A percentile compares a stretch with the other conserved stretches of the same genome.
These are phyloP conservation scores for Inga laurina DNA, from an alignment of 306 rosid species.

Conservation along the genomic window DNA sequence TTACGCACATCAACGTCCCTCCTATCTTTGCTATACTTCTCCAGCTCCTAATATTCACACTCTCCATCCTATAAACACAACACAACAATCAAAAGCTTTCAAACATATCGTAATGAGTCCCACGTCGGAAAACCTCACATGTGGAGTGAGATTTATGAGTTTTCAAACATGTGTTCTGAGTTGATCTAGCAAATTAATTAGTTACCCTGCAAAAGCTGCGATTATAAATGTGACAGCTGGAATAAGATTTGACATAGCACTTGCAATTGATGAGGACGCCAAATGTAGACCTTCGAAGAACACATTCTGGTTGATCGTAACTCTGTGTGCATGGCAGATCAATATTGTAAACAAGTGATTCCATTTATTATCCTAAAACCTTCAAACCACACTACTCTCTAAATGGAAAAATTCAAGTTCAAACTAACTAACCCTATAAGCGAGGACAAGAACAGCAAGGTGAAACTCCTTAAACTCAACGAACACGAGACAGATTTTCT, in stretches of 20 bases:
- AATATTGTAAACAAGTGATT: not conserved
- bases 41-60: conserved; percentile 38
- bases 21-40: conserved; percentile 54
- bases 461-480: conserved; percentile 47
- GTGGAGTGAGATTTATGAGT: too few relatives aligned
- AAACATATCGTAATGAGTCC: not conserved
- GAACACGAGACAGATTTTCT: conserved; percentile 34
- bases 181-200: not conserved
- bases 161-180: too few relatives aligned
- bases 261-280: conserved; percentile 48
- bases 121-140: too few relatives aligned
- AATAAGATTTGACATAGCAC: conserved; percentile 55
- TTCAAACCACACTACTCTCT: not conserved
- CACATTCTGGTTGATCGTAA: conserved; percentile 45
- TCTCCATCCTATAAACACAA: conserved; percentile 44
- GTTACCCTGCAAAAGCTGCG: conserved; percentile 48
- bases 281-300: conserved; percentile 54
- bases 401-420: not conserved
- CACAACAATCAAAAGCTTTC: not conserved
- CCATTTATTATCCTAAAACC: not conserved
- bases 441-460: conserved; percentile 46
- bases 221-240: conserved; percentile 70
- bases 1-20: conserved; percentile 57
- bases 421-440: conserved; percentile 52
- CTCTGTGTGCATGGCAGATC: conserved; percentile 19